Base-by-base conservation (phyloP, 2,329 filamentous ascomycete genomes). In the Pseudocercospora fijiensis region DNA sequence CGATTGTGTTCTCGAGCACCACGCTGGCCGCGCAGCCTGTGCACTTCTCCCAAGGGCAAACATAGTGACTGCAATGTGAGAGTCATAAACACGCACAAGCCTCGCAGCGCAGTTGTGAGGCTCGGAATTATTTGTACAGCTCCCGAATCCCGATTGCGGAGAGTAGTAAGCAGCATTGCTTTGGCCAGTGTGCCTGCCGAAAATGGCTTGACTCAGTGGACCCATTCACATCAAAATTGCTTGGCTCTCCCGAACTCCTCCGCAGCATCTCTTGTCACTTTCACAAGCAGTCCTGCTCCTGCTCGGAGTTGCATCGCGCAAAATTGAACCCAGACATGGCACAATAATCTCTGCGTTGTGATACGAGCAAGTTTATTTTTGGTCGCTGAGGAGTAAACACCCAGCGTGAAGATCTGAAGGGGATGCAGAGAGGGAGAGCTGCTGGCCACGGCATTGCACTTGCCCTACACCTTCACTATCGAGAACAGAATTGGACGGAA, bases 1-100 rank as follows among this genome's bases (percentile, higher is more conserved):
- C 69, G 66, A 70, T 63, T 68, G 68, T 16, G 65, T 58, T 57
- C 69, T 63, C 26, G 66, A 64, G 62, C 66, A 70, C 69, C 69
- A 70, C 45, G 67, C 47, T 37, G 69, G 68, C 51, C 69, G 67
- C 53, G 65, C 60, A 55, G 62, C 62, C 22, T 53, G 57, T 18
- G 62, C 62, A 24, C 53, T 37, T n/a, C 57, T 60, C 41, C 64
- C 59, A 7, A 66, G 22, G n/a, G 66, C 60, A 53, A 66, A 66
- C 66, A 68, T 68, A 55, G 51, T 61, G 58, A n/a, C 18, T 9
- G 53, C 53, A 24, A 16, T 41, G 53, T 33, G 28, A 37, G n/a
- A 22, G 53, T 56, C 51, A 30, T 24, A 56, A 41, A 56, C 53
- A 33, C 7, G 28, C 27, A 56, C 37, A n/a, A 41, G 37, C 16